Conservation (phyloP, 2,329 filamentous ascomycete species). For the Talaromyces piceae region DNA sequence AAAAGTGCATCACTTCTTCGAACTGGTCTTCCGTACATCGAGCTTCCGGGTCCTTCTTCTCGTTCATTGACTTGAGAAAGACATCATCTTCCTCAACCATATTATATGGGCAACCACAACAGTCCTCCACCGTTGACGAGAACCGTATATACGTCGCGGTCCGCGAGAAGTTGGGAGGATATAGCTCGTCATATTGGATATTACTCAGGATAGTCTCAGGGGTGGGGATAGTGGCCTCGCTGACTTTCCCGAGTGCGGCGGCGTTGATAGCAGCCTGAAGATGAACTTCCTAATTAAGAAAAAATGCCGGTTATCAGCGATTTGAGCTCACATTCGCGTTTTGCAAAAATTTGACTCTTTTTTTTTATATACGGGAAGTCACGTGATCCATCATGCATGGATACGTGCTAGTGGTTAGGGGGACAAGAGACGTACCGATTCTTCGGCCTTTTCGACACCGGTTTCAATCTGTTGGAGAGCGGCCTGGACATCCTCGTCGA, state of each 20-base stretch:
- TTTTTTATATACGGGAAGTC: constrained; percentile 14
- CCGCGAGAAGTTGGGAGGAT: constrained; percentile 70
- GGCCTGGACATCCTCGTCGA: constrained; percentile 78
- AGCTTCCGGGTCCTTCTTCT: constrained; percentile 54
- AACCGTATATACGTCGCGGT: constrained; percentile 94
- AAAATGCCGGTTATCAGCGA: constrained; percentile 12
- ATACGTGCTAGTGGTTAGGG: constrained; percentile 15
- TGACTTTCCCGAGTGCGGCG: constrained; percentile 52
- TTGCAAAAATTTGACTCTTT: neutral
- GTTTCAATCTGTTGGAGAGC: constrained; percentile 82
- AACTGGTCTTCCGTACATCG: constrained; percentile 84
- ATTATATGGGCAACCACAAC: constrained; percentile 82
- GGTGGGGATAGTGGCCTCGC: constrained; percentile 60
- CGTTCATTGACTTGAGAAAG: constrained; percentile 77
- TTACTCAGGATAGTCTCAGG: constrained; percentile 56
- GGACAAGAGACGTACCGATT: constrained; percentile 68
- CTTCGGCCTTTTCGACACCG: constrained; percentile 93
- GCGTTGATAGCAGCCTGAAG: constrained; percentile 75
- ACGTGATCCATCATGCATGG: constrained; percentile 24
- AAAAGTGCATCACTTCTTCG: constrained; percentile 89
- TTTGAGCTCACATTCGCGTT: neutral
- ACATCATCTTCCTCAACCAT: constrained; percentile 86
- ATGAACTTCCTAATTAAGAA: constrained; percentile 71
- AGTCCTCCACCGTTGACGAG: constrained; percentile 96
- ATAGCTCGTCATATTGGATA: constrained; percentile 83